phyloP scores from a whole-genome alignment of 2,329 filamentous ascomycete species.

The Scopulariopsis brevicaulis region DNA sequence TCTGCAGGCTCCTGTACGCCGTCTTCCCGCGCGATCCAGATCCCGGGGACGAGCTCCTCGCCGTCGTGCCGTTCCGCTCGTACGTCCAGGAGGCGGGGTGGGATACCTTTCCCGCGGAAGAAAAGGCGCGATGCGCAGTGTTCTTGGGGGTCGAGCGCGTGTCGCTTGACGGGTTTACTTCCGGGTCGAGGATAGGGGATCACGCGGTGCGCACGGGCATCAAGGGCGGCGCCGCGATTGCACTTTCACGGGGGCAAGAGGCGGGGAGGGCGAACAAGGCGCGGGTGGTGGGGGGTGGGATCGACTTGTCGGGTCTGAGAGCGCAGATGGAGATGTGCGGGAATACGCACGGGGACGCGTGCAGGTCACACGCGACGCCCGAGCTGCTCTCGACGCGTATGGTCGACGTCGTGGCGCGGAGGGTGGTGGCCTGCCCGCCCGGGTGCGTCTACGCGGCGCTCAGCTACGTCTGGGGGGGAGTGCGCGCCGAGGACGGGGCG shows the following conservation, averaged over 20 bases:
- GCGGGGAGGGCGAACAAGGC: not conserved
- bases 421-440: not conserved
- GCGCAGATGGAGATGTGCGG: not conserved
- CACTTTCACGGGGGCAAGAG: not conserved
- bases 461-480: slow-evolving; percentile 7
- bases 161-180: not conserved
- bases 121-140: not conserved
- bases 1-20: not conserved
- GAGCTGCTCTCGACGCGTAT: not conserved
- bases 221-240: not conserved
- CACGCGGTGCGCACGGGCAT: not conserved
- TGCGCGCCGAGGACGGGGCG: slow-evolving; percentile 1
- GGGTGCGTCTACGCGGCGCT: slow-evolving; percentile 7
- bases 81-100: not conserved
- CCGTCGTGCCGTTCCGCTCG: not conserved
- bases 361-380: not conserved
- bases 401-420: not conserved
- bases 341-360: not conserved
- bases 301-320: not conserved
- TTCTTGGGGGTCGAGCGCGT: not conserved
- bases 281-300: not conserved
- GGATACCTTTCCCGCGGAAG: not conserved
- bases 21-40: not conserved
- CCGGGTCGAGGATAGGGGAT: not conserved
- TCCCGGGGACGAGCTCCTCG: not conserved